Evolutionary conservation across 2,329 filamentous ascomycete genomes (phyloP).

Genomic region (Raffaelea deltoideospora): DNA sequence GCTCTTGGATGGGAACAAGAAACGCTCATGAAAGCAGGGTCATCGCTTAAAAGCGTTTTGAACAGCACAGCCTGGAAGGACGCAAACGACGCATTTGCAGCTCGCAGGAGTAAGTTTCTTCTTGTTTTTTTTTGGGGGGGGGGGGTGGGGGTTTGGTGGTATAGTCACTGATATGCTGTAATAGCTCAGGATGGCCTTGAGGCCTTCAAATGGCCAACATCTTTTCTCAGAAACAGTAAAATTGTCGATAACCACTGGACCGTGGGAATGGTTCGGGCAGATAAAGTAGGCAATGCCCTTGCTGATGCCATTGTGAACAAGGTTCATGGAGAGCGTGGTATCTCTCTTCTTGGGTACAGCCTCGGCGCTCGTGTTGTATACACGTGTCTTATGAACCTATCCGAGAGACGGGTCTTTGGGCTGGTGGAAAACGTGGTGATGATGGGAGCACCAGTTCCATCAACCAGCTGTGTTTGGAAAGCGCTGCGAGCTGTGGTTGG

Average conservation of each 20-base stretch:
- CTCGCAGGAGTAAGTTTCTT: slow-evolving; percentile 27
- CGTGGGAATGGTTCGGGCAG: slow-evolving; percentile 58
- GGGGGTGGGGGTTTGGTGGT: too few species aligned
- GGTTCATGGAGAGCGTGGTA: slow-evolving; percentile 66
- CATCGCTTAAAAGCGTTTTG: slow-evolving; percentile 60
- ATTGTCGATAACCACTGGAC: slow-evolving; percentile 73
- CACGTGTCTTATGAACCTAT: slow-evolving; percentile 63
- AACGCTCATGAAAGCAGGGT: slow-evolving; percentile 61
- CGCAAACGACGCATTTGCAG: slow-evolving; percentile 38
- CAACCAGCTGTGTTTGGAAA: slow-evolving; percentile 58
- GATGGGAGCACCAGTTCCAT: slow-evolving; percentile 69
- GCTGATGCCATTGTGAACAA: slow-evolving; percentile 72
- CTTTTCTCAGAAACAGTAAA: slow-evolving; percentile 51
- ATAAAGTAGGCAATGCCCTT: slow-evolving; percentile 56
- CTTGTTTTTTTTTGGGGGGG: too few species aligned
- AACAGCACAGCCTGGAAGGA: slow-evolving; percentile 67
- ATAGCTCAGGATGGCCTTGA: too few species aligned
- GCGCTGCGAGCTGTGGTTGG: slow-evolving; percentile 63
- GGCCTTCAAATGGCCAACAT: slow-evolving; percentile 35
- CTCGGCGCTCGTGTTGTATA: slow-evolving; percentile 74
- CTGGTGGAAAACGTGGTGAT: slow-evolving; percentile 74
- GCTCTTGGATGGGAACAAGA: slow-evolving; percentile 73
- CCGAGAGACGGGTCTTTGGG: slow-evolving; percentile 70
- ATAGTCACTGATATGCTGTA: too few species aligned
- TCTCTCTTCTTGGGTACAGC: slow-evolving; percentile 71